Base-by-base conservation (phyloP, 2,329 filamentous ascomycete species). In the Cladophialophora exuberans region DNA sequence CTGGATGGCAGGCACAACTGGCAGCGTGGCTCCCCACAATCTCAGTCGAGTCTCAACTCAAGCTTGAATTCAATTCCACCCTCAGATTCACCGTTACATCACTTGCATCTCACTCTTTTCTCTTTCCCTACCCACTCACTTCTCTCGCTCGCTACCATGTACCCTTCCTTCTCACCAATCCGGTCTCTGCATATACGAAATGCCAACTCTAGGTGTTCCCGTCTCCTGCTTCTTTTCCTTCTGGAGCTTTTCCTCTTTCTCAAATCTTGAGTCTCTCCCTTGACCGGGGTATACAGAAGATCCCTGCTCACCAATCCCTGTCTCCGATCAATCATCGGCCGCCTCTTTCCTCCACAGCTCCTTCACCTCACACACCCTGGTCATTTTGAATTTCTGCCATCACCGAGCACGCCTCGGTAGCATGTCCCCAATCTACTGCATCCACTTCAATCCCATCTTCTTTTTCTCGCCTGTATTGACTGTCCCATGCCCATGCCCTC, bases 221-320 rank as follows among this genome's bases (percentile, higher is more conserved):
- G 18, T 26, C 42, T 39, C 31, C 30, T 49, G 22, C 46, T 30
- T 49, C 46, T 22, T 30, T 49, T 49, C 30, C 33, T 49, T 49
- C 46, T 49, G 46, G 46, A 49, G 46, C 15, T 11, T 31, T 49
- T 49, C 46, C 46, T 25, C 46, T 39, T 13, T 39, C 35, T 22
- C 4, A 15, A 15, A 22, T 42, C n/a, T n/a, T n/a, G n/a, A n/a
- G n/a, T n/a, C n/a, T n/a, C n/a, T n/a, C n/a, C n/a, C n/a, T n/a
- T n/a, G n/a, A n/a, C n/a, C n/a, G n/a, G n/a, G n/a, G n/a, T n/a
- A n/a, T n/a, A n/a, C n/a, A n/a, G n/a, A n/a, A n/a, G n/a, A 22
- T 25, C 39, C 39, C 11, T 22, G 39, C 15, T 13, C 13, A 13
- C 22, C n/a, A 13, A 25, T 22, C 13, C 20, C 26, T 4, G 39